phyloP scores from a whole-genome alignment of 2,329 filamentous ascomycete species.

The Beauveria brongniartii region DNA sequence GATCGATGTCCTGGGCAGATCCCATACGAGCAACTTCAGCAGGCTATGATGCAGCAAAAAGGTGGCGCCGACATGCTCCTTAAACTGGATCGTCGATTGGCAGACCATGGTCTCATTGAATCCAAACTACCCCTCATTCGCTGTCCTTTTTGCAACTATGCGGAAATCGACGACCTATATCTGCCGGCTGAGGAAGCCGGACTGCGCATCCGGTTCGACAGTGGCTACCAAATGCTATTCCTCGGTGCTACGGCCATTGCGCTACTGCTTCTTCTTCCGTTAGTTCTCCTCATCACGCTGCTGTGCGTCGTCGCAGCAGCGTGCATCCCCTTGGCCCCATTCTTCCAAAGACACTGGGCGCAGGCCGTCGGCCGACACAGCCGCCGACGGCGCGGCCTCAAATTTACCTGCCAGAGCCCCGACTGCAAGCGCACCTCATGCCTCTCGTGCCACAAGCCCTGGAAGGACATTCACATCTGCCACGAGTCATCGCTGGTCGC shows the following conservation, averaged over 20 bases:
- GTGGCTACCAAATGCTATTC: constrained; percentile 39
- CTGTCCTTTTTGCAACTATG: constrained; percentile 88
- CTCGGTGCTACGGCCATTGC: constrained; percentile 45
- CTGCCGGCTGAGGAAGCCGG: constrained; percentile 45
- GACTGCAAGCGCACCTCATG: constrained; percentile 66
- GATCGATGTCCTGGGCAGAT: constrained; percentile 69
- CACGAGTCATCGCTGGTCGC: constrained; percentile 76
- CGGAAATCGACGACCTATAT: constrained; percentile 75
- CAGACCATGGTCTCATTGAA: constrained; percentile 65
- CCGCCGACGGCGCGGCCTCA: constrained; percentile 62
- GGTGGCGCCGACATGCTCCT: constrained; percentile 63
- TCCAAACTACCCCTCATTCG: constrained; percentile 68
- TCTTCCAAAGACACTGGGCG: constrained; percentile 39
- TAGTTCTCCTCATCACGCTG: constrained; percentile 40
- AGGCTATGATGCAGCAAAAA: constrained; percentile 62
- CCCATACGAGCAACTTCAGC: constrained; percentile 58
- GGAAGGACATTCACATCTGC: constrained; percentile 84
- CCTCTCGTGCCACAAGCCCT: constrained; percentile 70
- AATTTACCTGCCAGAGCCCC: constrained; percentile 68
- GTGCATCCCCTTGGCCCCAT: constrained; percentile 33
- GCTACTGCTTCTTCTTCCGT: constrained; percentile 47
- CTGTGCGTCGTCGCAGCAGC: constrained; percentile 36
- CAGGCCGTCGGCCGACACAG: constrained; percentile 59
- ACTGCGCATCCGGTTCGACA: constrained; percentile 49
- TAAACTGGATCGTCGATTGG: constrained; percentile 71